Conservation (phyloP, 2,329 filamentous ascomycete species). For the Fusarium haematococcum region DNA sequence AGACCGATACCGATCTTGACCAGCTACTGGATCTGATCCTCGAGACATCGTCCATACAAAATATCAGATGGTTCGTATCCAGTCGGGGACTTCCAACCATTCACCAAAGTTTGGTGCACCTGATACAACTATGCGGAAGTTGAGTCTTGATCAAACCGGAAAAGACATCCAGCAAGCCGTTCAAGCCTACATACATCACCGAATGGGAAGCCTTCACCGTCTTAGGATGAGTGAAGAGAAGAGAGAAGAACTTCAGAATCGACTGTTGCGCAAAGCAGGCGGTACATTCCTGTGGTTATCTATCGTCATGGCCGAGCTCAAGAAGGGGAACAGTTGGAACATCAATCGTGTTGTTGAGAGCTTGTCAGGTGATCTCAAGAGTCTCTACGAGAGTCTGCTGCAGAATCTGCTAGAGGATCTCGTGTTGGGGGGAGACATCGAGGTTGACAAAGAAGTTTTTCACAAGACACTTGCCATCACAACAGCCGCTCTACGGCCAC, state of each 20-base stretch:
- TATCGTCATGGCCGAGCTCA: not conserved
- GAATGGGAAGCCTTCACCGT: fast-evolving
- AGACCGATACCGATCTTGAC: too few relatives aligned
- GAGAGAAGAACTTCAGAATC: fast-evolving
- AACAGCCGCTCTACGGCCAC: not conserved
- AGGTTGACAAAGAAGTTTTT: not conserved
- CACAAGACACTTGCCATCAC: not conserved
- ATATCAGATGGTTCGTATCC: not conserved
- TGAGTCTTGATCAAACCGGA: not conserved
- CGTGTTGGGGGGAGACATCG: too few relatives aligned
- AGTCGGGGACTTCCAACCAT: not conserved
- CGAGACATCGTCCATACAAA: not conserved
- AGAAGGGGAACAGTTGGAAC: not conserved
- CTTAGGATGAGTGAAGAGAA: not conserved
- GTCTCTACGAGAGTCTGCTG: not conserved
- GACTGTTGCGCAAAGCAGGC: not conserved
- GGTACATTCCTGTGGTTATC: not conserved
- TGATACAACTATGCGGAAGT: not conserved
- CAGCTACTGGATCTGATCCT: too few relatives aligned
- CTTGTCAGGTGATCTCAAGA: not conserved
- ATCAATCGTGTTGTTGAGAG: not conserved
- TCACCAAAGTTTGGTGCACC: not conserved
- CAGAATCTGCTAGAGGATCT: not conserved
- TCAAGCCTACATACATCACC: not conserved
- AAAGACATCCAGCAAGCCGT: not conserved